Evolutionary conservation across 1,139 yeast species (phyloP), one percentile per base, ranked within the genome.

Genomic region (Taiozyma sp.): DNA sequence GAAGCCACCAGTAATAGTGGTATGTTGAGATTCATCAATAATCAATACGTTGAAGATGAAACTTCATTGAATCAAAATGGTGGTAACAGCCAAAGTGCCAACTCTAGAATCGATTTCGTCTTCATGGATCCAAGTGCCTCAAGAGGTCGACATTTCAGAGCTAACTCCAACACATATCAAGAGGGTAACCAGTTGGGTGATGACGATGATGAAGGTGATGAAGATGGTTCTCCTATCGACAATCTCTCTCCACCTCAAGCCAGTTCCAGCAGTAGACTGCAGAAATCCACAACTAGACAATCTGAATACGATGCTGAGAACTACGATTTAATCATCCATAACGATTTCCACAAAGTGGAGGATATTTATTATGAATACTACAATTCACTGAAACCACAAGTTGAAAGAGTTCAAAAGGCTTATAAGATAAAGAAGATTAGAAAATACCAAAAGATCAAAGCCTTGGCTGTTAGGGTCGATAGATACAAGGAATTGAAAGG

Each of bases 391-490:
- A 62, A 61, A 45, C 65, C 65, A 27, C 65, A 62, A 51, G 64
- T 62, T 27, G 65, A 62, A 48, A 57, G 62, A 39, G 62, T 62
- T 9, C 60, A 59, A 19, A 62, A 62, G 50, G 64, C 65, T 9
- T 62, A 62, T 43, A 62, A 62, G 52, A 61, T 62, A 46, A 62
- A 60, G 45, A 62, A 62, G 48, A 62, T 62, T 28, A 57, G 65
- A 51, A 62, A 62, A 48, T 62, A 60, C 48, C 65, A 62, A 48
- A 62, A 62, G 49, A 62, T 62, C 43, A 62, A 62, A 45, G 64
- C 65, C 3, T 50, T 62, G 13, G 65, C 64, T 6, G 65, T 62
- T 32, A 58, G 65, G 55, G 55, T 62, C 36, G 64, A 62, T 47
- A 55, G 65, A 46, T 61, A 60, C 36, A 60, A 55, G 44, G 62